phyloP scores from a whole-genome alignment of 805 yeast species.

The Metschnikowia arizonensis region DNA sequence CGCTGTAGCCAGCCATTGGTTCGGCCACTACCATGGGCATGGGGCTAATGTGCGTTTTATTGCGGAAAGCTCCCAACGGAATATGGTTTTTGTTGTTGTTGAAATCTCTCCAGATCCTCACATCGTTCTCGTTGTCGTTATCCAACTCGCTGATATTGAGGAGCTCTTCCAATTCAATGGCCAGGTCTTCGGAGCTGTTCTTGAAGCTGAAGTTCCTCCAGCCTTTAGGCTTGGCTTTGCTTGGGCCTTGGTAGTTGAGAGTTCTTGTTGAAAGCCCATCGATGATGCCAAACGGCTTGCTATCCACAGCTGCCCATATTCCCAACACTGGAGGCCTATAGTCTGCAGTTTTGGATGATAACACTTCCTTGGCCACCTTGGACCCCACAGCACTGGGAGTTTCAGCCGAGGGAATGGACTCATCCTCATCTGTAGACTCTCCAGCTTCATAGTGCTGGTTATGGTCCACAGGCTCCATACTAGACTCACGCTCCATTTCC shows the following conservation, averaged over 20 bases:
- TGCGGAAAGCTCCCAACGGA: conserved; percentile 88
- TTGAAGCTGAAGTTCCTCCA: conserved; percentile 21
- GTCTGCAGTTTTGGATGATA: conserved; percentile 81
- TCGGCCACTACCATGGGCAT: conserved; percentile 24
- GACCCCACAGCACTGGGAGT: conserved; percentile 54
- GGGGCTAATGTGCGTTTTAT: conserved; percentile 41
- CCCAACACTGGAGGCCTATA: conserved; percentile 90
- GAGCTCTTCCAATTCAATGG: conserved; percentile 66
- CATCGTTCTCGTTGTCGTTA: conserved; percentile 59
- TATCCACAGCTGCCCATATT: conserved; percentile 77
- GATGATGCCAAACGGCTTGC: conserved; percentile 86
- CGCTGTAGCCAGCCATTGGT: conserved; percentile 25
- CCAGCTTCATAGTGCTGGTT: conserved; percentile 55
- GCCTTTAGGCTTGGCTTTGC: conserved; percentile 18
- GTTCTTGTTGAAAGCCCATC: conserved; percentile 92
- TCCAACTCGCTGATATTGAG: conserved; percentile 86
- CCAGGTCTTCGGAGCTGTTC: conserved; percentile 31
- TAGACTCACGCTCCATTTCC: conserved; percentile 13
- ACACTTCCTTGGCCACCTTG: conserved; percentile 86
- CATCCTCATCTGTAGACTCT: conserved; percentile 92
- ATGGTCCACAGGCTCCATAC: conserved; percentile 24
- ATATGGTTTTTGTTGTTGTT: conserved; percentile 46
- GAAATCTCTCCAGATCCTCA: conserved; percentile 44
- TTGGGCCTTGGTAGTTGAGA: conserved; percentile 33
- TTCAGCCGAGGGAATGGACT: conserved; percentile 67